Evolutionary conservation across 352 stramenopile species (phyloP).

Genomic region (Pythium graminicola): DNA sequence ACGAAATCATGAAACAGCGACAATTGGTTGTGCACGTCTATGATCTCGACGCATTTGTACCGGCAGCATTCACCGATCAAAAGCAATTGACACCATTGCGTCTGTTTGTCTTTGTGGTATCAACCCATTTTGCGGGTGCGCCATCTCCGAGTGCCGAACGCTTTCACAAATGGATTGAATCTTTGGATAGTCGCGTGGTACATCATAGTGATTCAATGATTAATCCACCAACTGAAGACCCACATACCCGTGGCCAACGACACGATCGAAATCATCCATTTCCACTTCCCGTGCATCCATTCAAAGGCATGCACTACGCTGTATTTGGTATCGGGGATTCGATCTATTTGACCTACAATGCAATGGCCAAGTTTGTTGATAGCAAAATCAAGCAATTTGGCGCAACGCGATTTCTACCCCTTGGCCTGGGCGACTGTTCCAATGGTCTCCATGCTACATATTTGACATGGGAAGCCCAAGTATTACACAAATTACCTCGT

Average conservation of each 20-base stretch:
- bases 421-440: conserved; percentile 92
- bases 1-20: conserved; percentile 46
- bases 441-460: conserved; percentile 62
- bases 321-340: conserved; percentile 96
- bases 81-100: conserved; percentile 18
- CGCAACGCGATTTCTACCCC: conserved; percentile 72
- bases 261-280: background rate
- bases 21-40: conserved; percentile 60
- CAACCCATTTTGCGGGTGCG: conserved; percentile 94
- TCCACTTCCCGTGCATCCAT: too few species aligned
- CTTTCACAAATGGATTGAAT: conserved; percentile 82
- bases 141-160: conserved; percentile 88
- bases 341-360: conserved; percentile 94
- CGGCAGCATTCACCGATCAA: conserved; percentile 13
- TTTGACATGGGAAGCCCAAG: conserved; percentile 76
- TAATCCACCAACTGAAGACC: too few species aligned
- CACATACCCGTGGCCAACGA: too few species aligned
- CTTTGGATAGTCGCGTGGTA: background rate
- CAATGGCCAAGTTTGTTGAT: conserved; percentile 89
- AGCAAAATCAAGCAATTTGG: conserved; percentile 68
- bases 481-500: conserved; percentile 23
- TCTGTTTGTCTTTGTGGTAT: conserved; percentile 87
- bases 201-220: too few species aligned
- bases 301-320: conserved; percentile 66
- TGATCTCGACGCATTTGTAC: conserved; percentile 87